phyloP scores from a whole-genome alignment of 1,139 yeast genomes.

The Magnusiomyces tetraspermus region DNA sequence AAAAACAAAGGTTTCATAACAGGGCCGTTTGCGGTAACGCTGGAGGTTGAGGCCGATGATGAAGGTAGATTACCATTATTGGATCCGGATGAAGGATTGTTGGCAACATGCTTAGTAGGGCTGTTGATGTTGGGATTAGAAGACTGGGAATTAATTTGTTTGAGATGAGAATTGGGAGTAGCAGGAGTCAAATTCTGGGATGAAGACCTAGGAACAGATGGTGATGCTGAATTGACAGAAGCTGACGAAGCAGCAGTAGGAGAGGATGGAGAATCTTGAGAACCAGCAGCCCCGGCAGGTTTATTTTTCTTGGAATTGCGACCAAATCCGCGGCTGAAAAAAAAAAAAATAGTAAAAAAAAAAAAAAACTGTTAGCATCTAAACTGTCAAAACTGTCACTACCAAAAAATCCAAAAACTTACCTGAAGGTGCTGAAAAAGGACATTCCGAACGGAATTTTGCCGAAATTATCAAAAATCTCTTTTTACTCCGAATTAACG shows the following conservation, averaged over 20 bases:
- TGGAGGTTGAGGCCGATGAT: slow-evolving; percentile 17
- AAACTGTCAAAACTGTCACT: not conserved
- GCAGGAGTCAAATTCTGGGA: not conserved
- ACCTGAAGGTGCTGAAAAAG: slow-evolving; percentile 39
- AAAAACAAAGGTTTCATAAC: slow-evolving; percentile 51
- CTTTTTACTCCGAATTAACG: not conserved
- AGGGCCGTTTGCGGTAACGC: slow-evolving; percentile 18
- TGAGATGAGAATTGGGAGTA: slow-evolving; percentile 1
- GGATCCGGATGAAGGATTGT: slow-evolving; percentile 20
- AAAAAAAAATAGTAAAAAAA: not conserved
- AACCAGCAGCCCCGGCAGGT: slow-evolving; percentile 13
- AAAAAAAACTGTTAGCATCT: not conserved
- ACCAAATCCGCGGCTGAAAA: slow-evolving; percentile 44
- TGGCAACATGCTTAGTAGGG: slow-evolving; percentile 3
- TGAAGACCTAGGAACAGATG: slow-evolving; percentile 2
- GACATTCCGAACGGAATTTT: slow-evolving; percentile 29
- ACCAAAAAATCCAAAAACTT: slow-evolving; percentile 17
- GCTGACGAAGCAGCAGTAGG: not conserved
- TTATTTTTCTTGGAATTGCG: slow-evolving; percentile 47
- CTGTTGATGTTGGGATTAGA: not conserved
- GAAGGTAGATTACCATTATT: slow-evolving; percentile 29
- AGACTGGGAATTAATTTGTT: not conserved
- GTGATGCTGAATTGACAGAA: not conserved
- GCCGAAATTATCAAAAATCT: not conserved
- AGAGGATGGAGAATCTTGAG: slow-evolving; percentile 1